Evolutionary conservation across 345 rosid species (phyloP).

Genomic region (Populus alba): DNA sequence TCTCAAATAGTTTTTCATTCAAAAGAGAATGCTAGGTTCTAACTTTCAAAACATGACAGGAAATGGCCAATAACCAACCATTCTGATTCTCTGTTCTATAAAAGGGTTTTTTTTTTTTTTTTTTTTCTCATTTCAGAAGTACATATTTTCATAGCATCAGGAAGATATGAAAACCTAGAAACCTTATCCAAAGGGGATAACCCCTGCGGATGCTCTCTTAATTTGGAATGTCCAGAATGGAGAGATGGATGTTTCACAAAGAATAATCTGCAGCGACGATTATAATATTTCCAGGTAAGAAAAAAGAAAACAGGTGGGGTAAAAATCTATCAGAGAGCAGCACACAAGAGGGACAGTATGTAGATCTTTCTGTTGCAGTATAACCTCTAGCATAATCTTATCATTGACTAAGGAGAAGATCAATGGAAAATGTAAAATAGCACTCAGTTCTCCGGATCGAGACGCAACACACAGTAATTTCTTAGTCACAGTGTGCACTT

Average conservation of each 20-base stretch:
- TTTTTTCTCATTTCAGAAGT: background rate
- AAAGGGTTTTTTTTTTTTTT: background rate
- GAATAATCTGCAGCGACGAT: conserved; percentile 9
- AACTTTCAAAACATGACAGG: background rate
- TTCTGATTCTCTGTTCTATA: background rate
- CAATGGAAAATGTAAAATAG: background rate
- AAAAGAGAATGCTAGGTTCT: background rate
- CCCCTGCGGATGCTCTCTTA: background rate
- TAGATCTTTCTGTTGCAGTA: background rate
- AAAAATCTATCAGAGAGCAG: background rate
- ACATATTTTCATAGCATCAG: background rate
- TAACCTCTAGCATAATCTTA: background rate
- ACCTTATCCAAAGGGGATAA: conserved; percentile 4
- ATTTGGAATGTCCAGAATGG: conserved; percentile 2
- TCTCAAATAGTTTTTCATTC: background rate
- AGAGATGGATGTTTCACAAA: conserved; percentile 2
- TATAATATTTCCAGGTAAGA: background rate
- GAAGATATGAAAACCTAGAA: conserved; percentile 7
- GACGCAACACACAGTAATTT: background rate
- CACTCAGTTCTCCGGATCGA: background rate
- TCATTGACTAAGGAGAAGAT: background rate
- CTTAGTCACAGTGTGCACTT: background rate
- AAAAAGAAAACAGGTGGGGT: background rate
- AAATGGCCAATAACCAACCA: background rate
- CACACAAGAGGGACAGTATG: background rate